Base-by-base conservation (phyloP, 306 rosid genomes). In the Crataegus laevigata region DNA sequence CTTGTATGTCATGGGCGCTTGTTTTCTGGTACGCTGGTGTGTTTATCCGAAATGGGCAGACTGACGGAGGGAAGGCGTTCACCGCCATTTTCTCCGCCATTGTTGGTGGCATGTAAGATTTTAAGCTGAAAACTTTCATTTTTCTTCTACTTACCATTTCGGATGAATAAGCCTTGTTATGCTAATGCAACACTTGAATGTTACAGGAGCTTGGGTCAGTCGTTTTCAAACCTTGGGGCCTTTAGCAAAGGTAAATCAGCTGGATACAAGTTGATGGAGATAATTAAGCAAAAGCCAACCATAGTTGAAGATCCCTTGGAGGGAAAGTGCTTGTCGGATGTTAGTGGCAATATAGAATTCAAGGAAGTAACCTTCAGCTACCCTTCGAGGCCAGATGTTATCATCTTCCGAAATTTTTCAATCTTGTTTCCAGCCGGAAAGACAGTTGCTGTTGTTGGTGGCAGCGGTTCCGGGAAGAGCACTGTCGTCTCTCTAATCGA, bases 1-100 rank as follows among this genome's bases (percentile, higher is more conserved):
- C 99, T 26, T 96, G 99, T 77, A 96, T 96, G 99, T 96, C 99
- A 0, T 96, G 99, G 99, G 99, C 99, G 13, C 90, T 96, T 5
- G 99, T 92, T 64, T 96, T 92, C 70, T 96, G 99, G 99, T 96
- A 96, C 55, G 99, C 99, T 0, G 98, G 99, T 4, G 99, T 96
- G 66, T 96, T 96, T 76, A 92, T 96, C 81, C 70, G 99, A 63
- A 96, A 90, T 68, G 99, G 98, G 40, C 99, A 96, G 75, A 83
- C 91, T 42, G 99, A 96, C 40, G 99, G 98, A 4, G 99, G 99
- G 77, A 92, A 96, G 75, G 97, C 99, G 18, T 96, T 96, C 87
- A 96, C 99, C 4, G 96, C 99, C 28, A 96, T 96, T 75, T 96
- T 96, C 86, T 92, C 99, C 0, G 99, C 99, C 66, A 96, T 96